Conservation (phyloP, 768 basidiomycete species). For the Macrocybe gigantea region DNA sequence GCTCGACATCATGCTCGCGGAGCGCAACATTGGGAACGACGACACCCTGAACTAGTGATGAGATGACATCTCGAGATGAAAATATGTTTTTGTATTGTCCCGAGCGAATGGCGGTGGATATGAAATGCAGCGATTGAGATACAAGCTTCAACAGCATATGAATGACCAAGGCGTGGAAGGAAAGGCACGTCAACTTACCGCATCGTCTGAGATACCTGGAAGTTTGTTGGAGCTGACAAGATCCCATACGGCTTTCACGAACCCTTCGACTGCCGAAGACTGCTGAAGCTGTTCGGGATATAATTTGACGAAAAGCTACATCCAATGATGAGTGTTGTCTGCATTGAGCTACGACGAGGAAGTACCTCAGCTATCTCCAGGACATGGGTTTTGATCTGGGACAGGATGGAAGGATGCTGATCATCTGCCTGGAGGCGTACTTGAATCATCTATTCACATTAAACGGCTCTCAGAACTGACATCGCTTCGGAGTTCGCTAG, state of each 20-base stretch:
- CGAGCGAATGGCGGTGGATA: constrained; percentile 88
- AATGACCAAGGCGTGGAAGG: neutral
- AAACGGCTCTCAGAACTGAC: constrained; percentile 35
- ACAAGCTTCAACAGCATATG: constrained; percentile 52
- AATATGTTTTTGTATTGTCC: constrained; percentile 80
- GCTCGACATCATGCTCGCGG: constrained; percentile 85
- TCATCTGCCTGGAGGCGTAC: constrained; percentile 61
- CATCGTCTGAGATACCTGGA: constrained; percentile 69
- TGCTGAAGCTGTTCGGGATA: constrained; percentile 74
- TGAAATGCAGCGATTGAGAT: constrained; percentile 84
- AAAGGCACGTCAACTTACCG: constrained; percentile 34
- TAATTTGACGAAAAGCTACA: constrained; percentile 72
- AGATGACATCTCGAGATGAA: constrained; percentile 74
- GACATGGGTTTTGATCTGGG: constrained; percentile 83
- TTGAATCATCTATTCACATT: constrained; percentile 1
- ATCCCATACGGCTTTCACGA: constrained; percentile 89
- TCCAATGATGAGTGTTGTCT: neutral
- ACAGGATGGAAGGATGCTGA: constrained; percentile 75
- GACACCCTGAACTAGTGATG: constrained; percentile 80
- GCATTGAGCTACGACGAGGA: neutral
- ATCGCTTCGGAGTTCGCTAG: constrained; percentile 59
- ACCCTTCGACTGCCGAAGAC: constrained; percentile 56
- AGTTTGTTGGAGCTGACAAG: constrained; percentile 71
- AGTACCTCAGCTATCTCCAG: constrained; percentile 85
- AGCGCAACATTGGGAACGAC: constrained; percentile 91